A percentile compares a stretch with the other conserved stretches of the same genome.
These are phyloP conservation scores for Auriscalpium orientale DNA, from an alignment of 768 basidiomycete genomes.

Conservation along the genomic window DNA sequence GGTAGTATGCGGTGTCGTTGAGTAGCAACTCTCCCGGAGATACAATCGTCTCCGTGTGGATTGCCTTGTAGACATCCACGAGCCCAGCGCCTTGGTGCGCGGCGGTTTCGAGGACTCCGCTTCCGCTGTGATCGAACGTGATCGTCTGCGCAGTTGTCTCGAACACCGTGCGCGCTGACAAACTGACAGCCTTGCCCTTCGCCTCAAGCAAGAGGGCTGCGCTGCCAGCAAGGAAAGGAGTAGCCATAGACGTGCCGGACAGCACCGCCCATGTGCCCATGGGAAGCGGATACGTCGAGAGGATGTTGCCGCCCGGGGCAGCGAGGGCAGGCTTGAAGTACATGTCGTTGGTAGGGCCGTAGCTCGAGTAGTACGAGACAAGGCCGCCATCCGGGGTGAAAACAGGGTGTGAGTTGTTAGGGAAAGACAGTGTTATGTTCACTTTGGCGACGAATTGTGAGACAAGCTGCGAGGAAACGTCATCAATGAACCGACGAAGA, in stretches of 20 bases:
- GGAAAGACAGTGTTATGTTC: constrained; percentile 38
- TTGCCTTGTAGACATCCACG: constrained; percentile 45
- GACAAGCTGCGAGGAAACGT: constrained; percentile 31
- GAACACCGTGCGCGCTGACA: not conserved
- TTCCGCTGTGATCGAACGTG: constrained; percentile 29
- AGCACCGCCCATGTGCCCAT: constrained; percentile 32
- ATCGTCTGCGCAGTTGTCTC: not conserved
- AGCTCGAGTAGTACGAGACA: constrained; percentile 47
- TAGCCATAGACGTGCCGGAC: constrained; percentile 38
- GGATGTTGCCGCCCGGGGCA: constrained; percentile 46
- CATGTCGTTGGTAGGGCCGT: constrained; percentile 55
- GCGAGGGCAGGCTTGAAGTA: constrained; percentile 48
- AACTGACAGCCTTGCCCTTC: not conserved
- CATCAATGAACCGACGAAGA: too few relatives aligned
- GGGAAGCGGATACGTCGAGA: constrained; percentile 37
- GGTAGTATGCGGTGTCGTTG: constrained; percentile 57
- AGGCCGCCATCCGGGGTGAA: constrained; percentile 47
- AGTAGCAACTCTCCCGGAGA: constrained; percentile 50
- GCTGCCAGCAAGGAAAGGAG: constrained; percentile 19
- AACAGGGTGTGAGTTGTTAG: constrained; percentile 35
- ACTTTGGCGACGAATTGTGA: constrained; percentile 39
- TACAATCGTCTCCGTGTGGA: constrained; percentile 43
- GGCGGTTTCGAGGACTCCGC: constrained; percentile 42
- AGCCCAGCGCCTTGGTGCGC: constrained; percentile 48
- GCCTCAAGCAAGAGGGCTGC: not conserved